phyloP scores from a whole-genome alignment of 768 basidiomycete species.

The Hypholoma fasciculare region DNA sequence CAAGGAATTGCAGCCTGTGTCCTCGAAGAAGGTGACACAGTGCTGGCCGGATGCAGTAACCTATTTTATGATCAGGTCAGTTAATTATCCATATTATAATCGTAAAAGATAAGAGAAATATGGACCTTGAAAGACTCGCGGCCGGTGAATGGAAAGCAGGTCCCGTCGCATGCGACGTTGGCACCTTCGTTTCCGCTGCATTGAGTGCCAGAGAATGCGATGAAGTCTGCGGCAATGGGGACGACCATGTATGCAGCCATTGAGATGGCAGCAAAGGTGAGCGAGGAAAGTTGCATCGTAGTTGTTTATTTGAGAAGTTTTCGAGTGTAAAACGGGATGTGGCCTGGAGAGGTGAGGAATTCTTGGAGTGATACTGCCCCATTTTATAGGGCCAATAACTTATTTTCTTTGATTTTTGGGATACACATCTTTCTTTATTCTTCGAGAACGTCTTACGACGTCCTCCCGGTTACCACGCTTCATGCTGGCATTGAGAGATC shows the following conservation, averaged over 20 bases:
- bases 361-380: too few relatives aligned
- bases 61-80: background rate
- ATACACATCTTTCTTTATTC: too few relatives aligned
- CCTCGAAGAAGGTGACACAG: background rate
- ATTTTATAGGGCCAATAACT: too few relatives aligned
- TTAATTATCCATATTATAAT: background rate
- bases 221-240: background rate
- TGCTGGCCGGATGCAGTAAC: background rate
- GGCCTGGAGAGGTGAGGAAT: too few relatives aligned
- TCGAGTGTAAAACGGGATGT: too few relatives aligned
- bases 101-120: background rate
- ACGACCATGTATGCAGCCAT: background rate
- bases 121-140: background rate
- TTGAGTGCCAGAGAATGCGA: background rate
- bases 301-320: too few relatives aligned
- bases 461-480: too few relatives aligned
- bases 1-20: background rate
- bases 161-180: background rate
- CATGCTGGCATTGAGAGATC: too few relatives aligned
- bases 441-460: too few relatives aligned
- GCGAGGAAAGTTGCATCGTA: too few relatives aligned
- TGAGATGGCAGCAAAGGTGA: background rate
- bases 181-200: background rate
- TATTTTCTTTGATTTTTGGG: too few relatives aligned
- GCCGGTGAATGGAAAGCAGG: background rate